Evolutionary conservation across 805 yeast genomes (phyloP).

Genomic region (Cyberlindnera veronae): DNA sequence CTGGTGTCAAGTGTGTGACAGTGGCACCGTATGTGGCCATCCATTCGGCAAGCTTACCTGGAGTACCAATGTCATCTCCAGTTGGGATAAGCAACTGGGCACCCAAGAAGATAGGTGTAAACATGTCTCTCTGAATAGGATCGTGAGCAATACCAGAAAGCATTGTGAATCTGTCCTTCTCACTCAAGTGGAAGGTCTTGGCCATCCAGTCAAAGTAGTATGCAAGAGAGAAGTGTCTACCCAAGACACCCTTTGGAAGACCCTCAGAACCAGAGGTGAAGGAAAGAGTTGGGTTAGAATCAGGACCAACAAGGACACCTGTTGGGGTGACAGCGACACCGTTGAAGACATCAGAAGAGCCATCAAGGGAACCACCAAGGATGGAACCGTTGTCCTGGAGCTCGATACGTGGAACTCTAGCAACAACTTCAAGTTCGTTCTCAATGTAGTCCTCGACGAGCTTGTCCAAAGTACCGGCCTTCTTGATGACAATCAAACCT

Average conservation of each 20-base stretch:
- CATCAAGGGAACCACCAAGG: constrained; percentile 48
- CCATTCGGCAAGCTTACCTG: constrained; percentile 97
- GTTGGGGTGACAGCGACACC: constrained; percentile 55
- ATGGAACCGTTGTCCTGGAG: constrained; percentile 72
- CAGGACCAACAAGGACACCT: constrained; percentile 95
- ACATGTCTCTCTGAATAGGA: constrained; percentile 98
- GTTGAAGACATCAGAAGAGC: constrained; percentile 46
- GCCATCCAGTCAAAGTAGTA: constrained; percentile 99
- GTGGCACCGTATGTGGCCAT: constrained; percentile 88
- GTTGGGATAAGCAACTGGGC: constrained; percentile 93
- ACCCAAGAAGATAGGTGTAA: constrained; percentile 94
- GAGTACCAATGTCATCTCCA: constrained; percentile 96
- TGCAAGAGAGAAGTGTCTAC: constrained; percentile 95
- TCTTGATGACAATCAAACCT: constrained; percentile 84
- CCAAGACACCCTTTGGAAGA: constrained; percentile 96
- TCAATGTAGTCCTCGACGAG: constrained; percentile 75
- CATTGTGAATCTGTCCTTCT: constrained; percentile 91
- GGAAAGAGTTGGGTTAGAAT: constrained; percentile 92
- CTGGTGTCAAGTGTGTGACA: constrained; percentile 97
- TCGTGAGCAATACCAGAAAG: constrained; percentile 98
- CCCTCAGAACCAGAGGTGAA: constrained; percentile 99
- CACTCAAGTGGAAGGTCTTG: constrained; percentile 69
- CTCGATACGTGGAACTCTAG: constrained; percentile 75
- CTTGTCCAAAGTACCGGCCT: constrained; percentile 81
- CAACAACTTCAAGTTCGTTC: constrained; percentile 65